Evolutionary conservation across 495 filamentous ascomycete species (phyloP), one percentile per base, ranked within the genome.

Genomic region (Pseudevernia furfuracea): DNA sequence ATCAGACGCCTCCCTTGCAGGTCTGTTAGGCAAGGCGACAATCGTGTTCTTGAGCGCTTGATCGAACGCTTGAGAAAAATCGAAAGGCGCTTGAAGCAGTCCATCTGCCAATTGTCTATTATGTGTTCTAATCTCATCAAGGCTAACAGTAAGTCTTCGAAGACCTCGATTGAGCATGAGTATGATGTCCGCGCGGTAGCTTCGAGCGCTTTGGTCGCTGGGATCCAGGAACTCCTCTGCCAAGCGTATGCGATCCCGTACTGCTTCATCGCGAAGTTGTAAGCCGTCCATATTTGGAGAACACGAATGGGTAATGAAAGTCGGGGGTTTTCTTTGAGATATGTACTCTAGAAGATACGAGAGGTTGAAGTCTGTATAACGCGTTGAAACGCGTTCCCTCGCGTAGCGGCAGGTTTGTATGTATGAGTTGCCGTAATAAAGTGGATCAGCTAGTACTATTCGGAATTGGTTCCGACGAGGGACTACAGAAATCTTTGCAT

Each of bases 101-200:
- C 91, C 91, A 67, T 97, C 91, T 68, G 95, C 90, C 38, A 97
- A 81, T 68, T 94, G 90, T 65, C 88, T 76, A 72, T 89, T 96
- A 78, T 96, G 92, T 66, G 89, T 83, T 74, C 95, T 82, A 72
- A 97, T 89, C 72, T 97, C 91, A 77, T 97, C 95, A 65, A 99
- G 82, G 79, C 91, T 96, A 70, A 98, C 84, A 62, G 76, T 81
- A 61, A 87, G 81, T 71, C 92, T 82, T 65, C 89, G 83, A 69
- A 90, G 78, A 65, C 88, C 89, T 68, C 90, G 89, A 73, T 95
- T 91, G 52, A 97, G 83, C 92, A 97, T 97, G 71, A 93, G 78
- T 65, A 95, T 85, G 73, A 94, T 92, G 70, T 93, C 90, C 53
- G 90, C 83, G 72, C 89, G 84, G 76, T 94, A 94, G 69, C 83